A percentile compares a stretch with the other conserved stretches of the same genome.
phyloP scores from a whole-genome alignment of 129 eudicot species.

The Gnaphalium uliginosum region DNA sequence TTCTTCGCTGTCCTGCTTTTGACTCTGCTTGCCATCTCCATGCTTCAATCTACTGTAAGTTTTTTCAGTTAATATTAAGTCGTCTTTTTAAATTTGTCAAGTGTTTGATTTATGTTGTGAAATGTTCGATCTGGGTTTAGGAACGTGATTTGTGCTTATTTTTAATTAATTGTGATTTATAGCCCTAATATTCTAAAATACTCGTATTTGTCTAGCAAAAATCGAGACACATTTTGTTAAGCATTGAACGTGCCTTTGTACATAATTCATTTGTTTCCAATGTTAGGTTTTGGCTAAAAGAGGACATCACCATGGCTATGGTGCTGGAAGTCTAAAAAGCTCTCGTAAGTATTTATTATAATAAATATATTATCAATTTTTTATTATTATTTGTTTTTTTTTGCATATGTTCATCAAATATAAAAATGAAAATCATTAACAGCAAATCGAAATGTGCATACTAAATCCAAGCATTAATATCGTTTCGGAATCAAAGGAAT shows the following conservation, averaged over 20 bases:
- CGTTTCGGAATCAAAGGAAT: too few relatives aligned
- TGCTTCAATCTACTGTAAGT: constrained; percentile 28
- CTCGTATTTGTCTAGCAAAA: too few relatives aligned
- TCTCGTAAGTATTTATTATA: constrained; percentile 47
- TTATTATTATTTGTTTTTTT: too few relatives aligned
- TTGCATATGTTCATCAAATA: background rate
- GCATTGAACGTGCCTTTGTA: too few relatives aligned
- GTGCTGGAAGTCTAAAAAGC: constrained; percentile 61
- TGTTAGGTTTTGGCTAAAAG: constrained; percentile 19
- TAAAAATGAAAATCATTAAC: too few relatives aligned
- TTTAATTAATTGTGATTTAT: too few relatives aligned
- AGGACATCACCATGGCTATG: constrained; percentile 35
- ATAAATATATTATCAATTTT: too few relatives aligned
- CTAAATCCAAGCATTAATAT: too few relatives aligned
- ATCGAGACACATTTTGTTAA: too few relatives aligned
- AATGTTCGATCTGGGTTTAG: background rate
- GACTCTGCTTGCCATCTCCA: constrained; percentile 46
- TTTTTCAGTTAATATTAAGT: background rate
- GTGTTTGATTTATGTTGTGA: background rate
- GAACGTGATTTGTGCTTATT: constrained; percentile 3
- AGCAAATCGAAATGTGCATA: too few relatives aligned
- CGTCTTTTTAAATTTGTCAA: too few relatives aligned
- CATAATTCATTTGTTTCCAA: background rate
- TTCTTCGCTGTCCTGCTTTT: constrained; percentile 38
- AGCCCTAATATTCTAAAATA: too few relatives aligned